Base-by-base conservation (phyloP, 1,139 yeast species). In the Geotrichum siamense region DNA sequence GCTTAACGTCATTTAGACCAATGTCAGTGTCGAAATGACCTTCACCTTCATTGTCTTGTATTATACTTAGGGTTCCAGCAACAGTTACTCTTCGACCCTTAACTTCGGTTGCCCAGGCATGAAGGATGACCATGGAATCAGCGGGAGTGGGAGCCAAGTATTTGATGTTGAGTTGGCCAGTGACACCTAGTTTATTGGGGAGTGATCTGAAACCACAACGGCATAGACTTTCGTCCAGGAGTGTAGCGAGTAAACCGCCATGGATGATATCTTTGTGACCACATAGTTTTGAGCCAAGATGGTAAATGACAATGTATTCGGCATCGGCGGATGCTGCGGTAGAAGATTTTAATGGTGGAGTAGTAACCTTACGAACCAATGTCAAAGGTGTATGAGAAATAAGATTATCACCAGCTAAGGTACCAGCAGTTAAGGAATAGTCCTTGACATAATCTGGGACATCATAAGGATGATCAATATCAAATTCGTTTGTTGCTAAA, bases 161-260 rank as follows among this genome's bases (percentile, higher is more conserved):
- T 49, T 82, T 71, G 15, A 91, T 70, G 13, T 74, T 67, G 36
- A 91, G 67, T 40, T 73, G 72, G 0, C 95, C 98, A 1, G 98
- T 91, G 16, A 91, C 96, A n/a, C 97, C 97, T 44, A 81, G 71
- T 46, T 78, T 75, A 45, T 80, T 77, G 1, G 98, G 97, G n/a
- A 91, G 68, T 26, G 72, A 65, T 4, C 89, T 79, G 59, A 87
- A 91, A 16, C 96, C 97, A 57, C 95, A 84, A 38, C 79, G 72
- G 56, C 96, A 86, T 36, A 91, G 68, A 0, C 84, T 80, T 60
- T 91, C 98, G 61, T 91, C 98, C 39, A 91, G 57, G 30, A 91
- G 65, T 1, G 96, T 81, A 1, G 96, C 77, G 2, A 89, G 65
- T 3, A 89, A 71, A 0, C 98, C 98, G 53, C 91, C 89, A 58